Evolutionary conservation across 768 basidiomycete genomes (phyloP).

Genomic region (Harrya chromipes): DNA sequence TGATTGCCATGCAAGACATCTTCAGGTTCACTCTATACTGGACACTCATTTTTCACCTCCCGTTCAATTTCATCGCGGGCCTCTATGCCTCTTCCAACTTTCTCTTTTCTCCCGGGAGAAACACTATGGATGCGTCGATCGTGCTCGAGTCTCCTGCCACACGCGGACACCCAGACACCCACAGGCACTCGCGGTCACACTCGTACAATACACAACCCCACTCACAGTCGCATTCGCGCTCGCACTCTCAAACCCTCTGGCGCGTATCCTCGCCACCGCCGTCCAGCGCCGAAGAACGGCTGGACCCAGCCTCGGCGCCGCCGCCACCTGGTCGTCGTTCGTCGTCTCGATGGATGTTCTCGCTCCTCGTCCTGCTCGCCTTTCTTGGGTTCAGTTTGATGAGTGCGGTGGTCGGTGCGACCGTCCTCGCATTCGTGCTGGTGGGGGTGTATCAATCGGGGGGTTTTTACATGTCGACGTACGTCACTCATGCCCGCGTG

Average conservation of each 20-base stretch:
- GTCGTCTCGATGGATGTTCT: conserved; percentile 39
- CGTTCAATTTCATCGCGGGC: conserved; percentile 39
- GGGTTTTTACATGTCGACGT: conserved; percentile 42
- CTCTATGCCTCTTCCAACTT: conserved; percentile 42
- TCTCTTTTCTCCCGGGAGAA: conserved; percentile 34
- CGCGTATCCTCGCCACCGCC: neutral
- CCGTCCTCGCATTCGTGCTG: conserved; percentile 38
- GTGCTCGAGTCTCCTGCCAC: neutral
- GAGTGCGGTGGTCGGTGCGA: conserved; percentile 39
- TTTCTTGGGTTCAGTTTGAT: conserved; percentile 35
- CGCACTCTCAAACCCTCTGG: neutral
- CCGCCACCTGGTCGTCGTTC: conserved; percentile 27
- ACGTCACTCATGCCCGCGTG: conserved; percentile 1
- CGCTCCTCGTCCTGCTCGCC: conserved; percentile 37
- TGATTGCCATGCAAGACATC: conserved; percentile 29
- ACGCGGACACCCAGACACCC: neutral
- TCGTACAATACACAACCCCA: neutral
- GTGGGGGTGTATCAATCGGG: conserved; percentile 38
- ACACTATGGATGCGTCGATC: neutral
- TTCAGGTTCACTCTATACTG: conserved; percentile 48
- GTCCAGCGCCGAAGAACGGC: conserved; percentile 6
- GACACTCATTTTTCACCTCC: conserved; percentile 46
- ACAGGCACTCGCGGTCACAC: neutral
- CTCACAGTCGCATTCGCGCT: neutral
- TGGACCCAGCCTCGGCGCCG: conserved; percentile 1